Conservation (phyloP, 352 stramenopile species). For the Phytophthora aleatoria region DNA sequence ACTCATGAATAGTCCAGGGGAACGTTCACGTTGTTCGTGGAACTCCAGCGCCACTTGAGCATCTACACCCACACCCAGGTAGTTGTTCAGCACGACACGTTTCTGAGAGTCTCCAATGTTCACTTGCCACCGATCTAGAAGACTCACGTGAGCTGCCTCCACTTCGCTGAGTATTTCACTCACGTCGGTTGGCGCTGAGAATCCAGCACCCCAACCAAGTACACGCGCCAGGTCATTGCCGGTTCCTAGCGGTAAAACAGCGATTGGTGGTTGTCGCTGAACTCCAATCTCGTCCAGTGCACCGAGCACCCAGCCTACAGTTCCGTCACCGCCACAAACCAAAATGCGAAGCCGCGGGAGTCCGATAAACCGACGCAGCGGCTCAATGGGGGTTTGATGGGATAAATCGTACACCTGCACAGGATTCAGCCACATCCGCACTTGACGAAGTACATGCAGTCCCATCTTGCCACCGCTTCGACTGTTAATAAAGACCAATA, state of each 20-base stretch:
- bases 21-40: constrained; percentile 87
- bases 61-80: constrained; percentile 89
- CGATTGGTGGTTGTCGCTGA: constrained; percentile 89
- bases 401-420: constrained; percentile 96
- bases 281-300: constrained; percentile 71
- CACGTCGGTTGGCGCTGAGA: constrained; percentile 66
- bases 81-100: constrained; percentile 78
- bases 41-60: constrained; percentile 91
- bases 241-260: constrained; percentile 94
- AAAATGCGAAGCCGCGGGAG: constrained; percentile 91
- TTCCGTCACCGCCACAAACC: constrained; percentile 95
- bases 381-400: constrained; percentile 90
- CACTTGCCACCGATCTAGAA: constrained; percentile 79
- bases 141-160: constrained; percentile 72
- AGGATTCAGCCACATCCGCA: constrained; percentile 94
- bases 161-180: constrained; percentile 74
- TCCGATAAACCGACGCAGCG: constrained; percentile 91
- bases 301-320: constrained; percentile 91
- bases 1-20: constrained; percentile 88
- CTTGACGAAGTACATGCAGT: constrained; percentile 91
- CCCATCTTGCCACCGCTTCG: constrained; percentile 94
- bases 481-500: constrained; percentile 96
- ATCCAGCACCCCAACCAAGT: constrained; percentile 94
- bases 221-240: constrained; percentile 95
- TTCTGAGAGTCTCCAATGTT: constrained; percentile 70